Conservation (phyloP, 2,329 filamentous ascomycete genomes). For the Dothideomycetes sp. region DNA sequence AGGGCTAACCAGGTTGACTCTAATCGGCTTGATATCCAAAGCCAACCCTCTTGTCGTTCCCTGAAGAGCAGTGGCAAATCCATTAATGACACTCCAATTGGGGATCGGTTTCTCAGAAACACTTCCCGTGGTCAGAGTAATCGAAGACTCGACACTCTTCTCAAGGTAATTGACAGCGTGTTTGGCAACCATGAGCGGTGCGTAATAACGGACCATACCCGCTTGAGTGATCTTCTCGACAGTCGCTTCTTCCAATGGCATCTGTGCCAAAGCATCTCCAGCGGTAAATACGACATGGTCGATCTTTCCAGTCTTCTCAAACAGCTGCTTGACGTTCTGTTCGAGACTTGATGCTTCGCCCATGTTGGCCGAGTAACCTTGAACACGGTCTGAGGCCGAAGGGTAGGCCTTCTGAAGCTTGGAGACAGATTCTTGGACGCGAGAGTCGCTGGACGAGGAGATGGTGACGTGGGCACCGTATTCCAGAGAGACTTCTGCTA, state of each 20-base stretch:
- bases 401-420: slow-evolving; percentile 38
- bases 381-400: slow-evolving; percentile 30
- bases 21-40: slow-evolving; percentile 52
- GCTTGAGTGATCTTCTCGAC: slow-evolving; percentile 34
- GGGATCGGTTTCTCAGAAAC: slow-evolving; percentile 43
- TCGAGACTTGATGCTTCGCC: slow-evolving; percentile 38
- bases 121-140: slow-evolving; percentile 49
- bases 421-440: slow-evolving; percentile 40
- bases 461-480: slow-evolving; percentile 49
- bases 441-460: slow-evolving; percentile 47
- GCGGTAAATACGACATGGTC: slow-evolving; percentile 53
- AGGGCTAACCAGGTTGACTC: slow-evolving; percentile 54
- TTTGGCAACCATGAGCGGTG: slow-evolving; percentile 45
- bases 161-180: slow-evolving; percentile 38
- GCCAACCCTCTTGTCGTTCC: slow-evolving; percentile 49
- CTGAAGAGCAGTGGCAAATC: slow-evolving; percentile 43
- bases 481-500: slow-evolving; percentile 50
- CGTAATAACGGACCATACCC: slow-evolving; percentile 44
- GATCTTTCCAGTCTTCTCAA: slow-evolving; percentile 33
- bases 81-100: slow-evolving; percentile 42
- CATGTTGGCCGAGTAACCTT: slow-evolving; percentile 42
- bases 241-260: slow-evolving; percentile 34
- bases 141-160: slow-evolving; percentile 34
- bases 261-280: slow-evolving; percentile 37
- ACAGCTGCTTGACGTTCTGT: slow-evolving; percentile 37